Percentiles rank a stretch among this genome's conserved stretches.
These are phyloP conservation scores for Hanseniaspora taiwanica DNA, from an alignment of 805 yeast genomes.

Conservation along the genomic window DNA sequence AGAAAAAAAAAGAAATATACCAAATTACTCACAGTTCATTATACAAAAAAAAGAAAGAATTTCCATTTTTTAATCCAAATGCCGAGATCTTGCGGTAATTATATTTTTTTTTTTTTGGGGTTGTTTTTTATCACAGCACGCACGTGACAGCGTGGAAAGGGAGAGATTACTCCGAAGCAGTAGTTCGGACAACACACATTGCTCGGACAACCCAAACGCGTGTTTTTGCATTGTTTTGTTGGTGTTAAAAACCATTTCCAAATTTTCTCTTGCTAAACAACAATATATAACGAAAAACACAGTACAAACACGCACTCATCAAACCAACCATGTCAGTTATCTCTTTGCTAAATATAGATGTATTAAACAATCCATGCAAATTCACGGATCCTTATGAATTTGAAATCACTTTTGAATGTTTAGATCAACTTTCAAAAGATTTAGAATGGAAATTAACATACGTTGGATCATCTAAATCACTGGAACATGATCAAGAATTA, in stretches of 20 bases:
- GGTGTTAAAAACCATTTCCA: neutral
- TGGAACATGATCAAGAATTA: conserved; percentile 93
- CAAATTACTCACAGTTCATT: too few species aligned
- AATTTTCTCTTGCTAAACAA: neutral
- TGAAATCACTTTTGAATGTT: conserved; percentile 93
- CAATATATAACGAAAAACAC: neutral
- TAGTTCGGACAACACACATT: too few species aligned
- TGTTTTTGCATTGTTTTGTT: neutral
- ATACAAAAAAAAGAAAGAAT: too few species aligned
- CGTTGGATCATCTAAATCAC: conserved; percentile 88
- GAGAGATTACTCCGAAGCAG: too few species aligned
- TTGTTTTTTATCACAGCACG: too few species aligned
- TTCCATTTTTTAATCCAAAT: too few species aligned
- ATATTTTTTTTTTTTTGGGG: too few species aligned
- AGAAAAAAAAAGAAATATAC: too few species aligned
- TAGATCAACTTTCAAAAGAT: conserved; percentile 75
- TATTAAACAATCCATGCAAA: conserved; percentile 86
- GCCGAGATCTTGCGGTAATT: too few species aligned
- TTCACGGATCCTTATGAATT: conserved; percentile 90
- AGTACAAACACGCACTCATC: neutral
- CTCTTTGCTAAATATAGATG: conserved; percentile 80
- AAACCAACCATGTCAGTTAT: conserved; percentile 70
- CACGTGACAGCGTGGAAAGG: too few species aligned
- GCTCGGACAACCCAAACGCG: too few species aligned
- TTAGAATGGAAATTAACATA: conserved; percentile 95